Conservation (phyloP, 257 asterid genomes). For the Handroanthus guayacan region DNA sequence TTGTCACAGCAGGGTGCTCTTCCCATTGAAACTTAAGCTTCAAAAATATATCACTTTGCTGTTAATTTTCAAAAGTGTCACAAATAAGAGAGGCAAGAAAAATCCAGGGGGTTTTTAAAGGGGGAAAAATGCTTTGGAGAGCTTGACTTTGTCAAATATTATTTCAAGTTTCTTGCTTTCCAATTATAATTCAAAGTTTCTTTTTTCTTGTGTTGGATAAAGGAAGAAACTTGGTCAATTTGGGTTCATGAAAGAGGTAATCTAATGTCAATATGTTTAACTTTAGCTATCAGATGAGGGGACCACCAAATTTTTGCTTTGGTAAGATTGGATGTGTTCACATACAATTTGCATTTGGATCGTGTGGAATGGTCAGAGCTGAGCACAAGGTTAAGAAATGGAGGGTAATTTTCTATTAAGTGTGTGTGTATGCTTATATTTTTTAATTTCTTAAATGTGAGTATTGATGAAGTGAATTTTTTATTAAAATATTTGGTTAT, state of each 20-base stretch:
- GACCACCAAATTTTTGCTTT: slow-evolving; percentile 37
- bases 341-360: not conserved
- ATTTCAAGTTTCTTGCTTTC: not conserved
- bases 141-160: slow-evolving; percentile 64
- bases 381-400: too few species aligned
- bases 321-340: slow-evolving; percentile 42
- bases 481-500: too few species aligned
- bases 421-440: too few species aligned
- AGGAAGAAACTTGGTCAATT: slow-evolving; percentile 53
- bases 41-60: not conserved
- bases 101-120: slow-evolving; percentile 23
- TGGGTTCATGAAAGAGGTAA: slow-evolving; percentile 22
- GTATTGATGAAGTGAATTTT: too few species aligned
- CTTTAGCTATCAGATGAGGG: slow-evolving; percentile 30
- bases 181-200: slow-evolving; percentile 12
- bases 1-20: slow-evolving; percentile 91
- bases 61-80: not conserved
- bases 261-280: slow-evolving; percentile 40
- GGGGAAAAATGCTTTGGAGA: slow-evolving; percentile 5
- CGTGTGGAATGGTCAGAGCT: slow-evolving; percentile 9
- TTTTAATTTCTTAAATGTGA: too few species aligned
- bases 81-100: not conserved
- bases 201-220: slow-evolving; percentile 28
- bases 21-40: slow-evolving; percentile 45
- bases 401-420: not conserved